phyloP scores from a whole-genome alignment of 2,329 filamentous ascomycete species.

The Paraphaeosphaeria minitans region DNA sequence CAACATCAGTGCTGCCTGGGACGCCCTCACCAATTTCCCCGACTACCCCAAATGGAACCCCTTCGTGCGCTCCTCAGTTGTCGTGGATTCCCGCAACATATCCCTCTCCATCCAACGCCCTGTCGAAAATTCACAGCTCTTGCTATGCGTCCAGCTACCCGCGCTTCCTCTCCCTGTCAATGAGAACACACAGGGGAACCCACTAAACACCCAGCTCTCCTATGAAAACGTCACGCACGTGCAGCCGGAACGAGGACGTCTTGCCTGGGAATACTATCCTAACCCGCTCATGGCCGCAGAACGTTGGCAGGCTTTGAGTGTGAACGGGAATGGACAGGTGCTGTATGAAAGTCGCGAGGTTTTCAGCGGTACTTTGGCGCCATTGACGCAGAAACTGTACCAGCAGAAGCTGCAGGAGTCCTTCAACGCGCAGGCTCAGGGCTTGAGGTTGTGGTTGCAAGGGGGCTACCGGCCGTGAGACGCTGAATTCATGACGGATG shows the following conservation, averaged over 20 bases:
- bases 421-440: conserved; percentile 36
- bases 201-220: conserved; percentile 27
- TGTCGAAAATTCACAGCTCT: conserved; percentile 27
- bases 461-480: not conserved
- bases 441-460: conserved; percentile 32
- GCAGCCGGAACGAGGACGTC: conserved; percentile 27
- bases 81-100: conserved; percentile 24
- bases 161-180: conserved; percentile 36
- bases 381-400: conserved; percentile 17
- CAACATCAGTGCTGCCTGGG: conserved; percentile 29
- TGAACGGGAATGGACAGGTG: conserved; percentile 27
- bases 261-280: conserved; percentile 32
- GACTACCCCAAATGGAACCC: conserved; percentile 39
- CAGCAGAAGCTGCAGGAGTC: conserved; percentile 27
- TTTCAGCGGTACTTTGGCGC: conserved; percentile 27
- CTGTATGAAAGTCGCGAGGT: conserved; percentile 42
- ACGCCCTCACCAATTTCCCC: conserved; percentile 35
- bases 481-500: not conserved
- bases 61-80: conserved; percentile 35
- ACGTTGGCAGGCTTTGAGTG: conserved; percentile 37
- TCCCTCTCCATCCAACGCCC: conserved; percentile 33
- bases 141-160: conserved; percentile 37
- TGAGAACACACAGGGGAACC: conserved; percentile 31
- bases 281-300: conserved; percentile 23
- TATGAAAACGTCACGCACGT: conserved; percentile 38